Evolutionary conservation across 257 asterid genomes (phyloP).

Genomic region (Jasminum sambac): DNA sequence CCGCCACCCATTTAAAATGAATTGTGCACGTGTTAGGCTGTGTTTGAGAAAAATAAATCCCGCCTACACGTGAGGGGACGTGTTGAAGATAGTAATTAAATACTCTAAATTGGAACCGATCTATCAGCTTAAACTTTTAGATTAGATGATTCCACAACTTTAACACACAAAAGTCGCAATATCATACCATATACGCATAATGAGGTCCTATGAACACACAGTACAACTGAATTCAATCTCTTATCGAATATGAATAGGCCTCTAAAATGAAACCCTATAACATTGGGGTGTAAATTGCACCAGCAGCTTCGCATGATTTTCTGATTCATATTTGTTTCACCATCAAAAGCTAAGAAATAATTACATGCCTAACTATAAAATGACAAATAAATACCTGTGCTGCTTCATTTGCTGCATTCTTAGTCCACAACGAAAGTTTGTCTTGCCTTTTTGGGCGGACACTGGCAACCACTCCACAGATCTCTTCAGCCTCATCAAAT

Average conservation of each 20-base stretch:
- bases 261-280: background rate
- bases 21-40: no score
- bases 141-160: no score
- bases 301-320: background rate
- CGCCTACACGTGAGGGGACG: no score
- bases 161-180: background rate
- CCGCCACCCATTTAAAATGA: no score
- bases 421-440: constrained; percentile 88
- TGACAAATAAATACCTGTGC: constrained; percentile 55
- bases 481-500: constrained; percentile 64
- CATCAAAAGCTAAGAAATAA: background rate
- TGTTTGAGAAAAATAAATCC: no score
- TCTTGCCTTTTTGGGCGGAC: constrained; percentile 86
- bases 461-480: constrained; percentile 66
- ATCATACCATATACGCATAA: background rate
- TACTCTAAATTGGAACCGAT: no score
- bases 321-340: background rate
- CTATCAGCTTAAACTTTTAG: no score
- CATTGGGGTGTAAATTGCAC: background rate
- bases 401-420: constrained; percentile 89
- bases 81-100: no score
- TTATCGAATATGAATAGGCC: background rate
- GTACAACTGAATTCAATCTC: background rate
- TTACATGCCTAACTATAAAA: background rate
- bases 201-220: background rate